A percentile compares a stretch with the other conserved stretches of the same genome.
These are phyloP conservation scores for Cryphonectria nitschkei DNA, from an alignment of 2,329 filamentous ascomycete genomes.

Conservation along the genomic window DNA sequence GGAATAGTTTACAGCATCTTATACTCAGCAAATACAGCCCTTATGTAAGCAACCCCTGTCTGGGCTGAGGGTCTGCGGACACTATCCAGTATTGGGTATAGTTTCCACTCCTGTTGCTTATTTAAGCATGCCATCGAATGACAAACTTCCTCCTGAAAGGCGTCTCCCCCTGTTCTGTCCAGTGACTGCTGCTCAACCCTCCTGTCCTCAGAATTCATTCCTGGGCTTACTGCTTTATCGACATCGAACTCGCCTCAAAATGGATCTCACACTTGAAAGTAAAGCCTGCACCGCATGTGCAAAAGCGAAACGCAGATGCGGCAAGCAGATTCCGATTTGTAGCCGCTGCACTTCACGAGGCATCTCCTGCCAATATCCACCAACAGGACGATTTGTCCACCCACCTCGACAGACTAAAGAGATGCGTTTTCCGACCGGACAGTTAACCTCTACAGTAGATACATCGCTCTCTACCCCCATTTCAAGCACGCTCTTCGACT, in stretches of 20 bases:
- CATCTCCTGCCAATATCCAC: constrained; percentile 33
- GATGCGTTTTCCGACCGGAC: neutral
- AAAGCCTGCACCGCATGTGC: constrained; percentile 34
- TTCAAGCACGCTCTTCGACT: neutral
- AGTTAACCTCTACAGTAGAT: too few species aligned
- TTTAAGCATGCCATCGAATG: neutral
- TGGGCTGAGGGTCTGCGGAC: neutral
- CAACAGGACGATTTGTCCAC: neutral
- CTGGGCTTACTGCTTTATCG: too few species aligned
- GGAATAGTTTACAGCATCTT: neutral
- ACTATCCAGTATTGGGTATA: constrained; percentile 9
- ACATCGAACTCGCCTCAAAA: neutral
- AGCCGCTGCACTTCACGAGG: constrained; percentile 32
- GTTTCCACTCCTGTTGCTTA: constrained; percentile 9
- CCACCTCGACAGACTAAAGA: neutral
- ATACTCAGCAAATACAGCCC: too few species aligned
- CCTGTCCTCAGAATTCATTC: neutral
- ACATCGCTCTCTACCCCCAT: neutral
- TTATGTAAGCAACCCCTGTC: neutral
- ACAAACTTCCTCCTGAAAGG: neutral
- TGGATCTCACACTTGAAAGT: constrained; percentile 25
- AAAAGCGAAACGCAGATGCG: constrained; percentile 34
- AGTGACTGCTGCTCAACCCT: neutral
- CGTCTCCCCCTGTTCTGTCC: neutral
- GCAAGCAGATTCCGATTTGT: constrained; percentile 32